phyloP scores from a whole-genome alignment of 768 basidiomycete genomes.

The Kwoniella pini region DNA sequence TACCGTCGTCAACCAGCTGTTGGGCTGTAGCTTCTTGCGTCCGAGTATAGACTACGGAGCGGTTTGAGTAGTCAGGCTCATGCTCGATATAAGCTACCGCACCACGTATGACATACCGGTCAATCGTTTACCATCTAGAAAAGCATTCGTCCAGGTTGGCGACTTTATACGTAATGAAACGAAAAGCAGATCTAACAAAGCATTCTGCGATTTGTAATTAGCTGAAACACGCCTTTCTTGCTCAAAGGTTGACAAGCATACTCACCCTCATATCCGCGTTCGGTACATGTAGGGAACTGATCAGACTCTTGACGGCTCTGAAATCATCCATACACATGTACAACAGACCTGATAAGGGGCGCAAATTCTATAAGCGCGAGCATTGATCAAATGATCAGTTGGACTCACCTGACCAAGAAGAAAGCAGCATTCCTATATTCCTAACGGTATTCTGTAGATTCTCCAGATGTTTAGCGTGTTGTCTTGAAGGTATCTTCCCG shows the following conservation, averaged over 20 bases:
- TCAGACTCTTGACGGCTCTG: conserved; percentile 76
- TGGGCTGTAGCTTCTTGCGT: conserved; percentile 31
- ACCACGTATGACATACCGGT: conserved; percentile 62
- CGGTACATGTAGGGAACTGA: conserved; percentile 84
- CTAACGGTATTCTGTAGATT: conserved; percentile 74
- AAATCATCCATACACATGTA: conserved; percentile 91
- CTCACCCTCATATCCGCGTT: conserved; percentile 79
- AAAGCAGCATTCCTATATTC: conserved; percentile 77
- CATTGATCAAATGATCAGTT: not conserved
- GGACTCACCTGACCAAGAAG: conserved; percentile 82
- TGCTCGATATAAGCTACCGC: no score
- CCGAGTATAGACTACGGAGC: conserved; percentile 46
- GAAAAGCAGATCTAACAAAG: conserved; percentile 91
- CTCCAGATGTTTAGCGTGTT: conserved; percentile 66
- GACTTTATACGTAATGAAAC: conserved; percentile 87
- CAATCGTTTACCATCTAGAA: conserved; percentile 81
- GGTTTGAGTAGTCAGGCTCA: no score
- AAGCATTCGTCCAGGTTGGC: conserved; percentile 89
- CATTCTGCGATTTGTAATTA: no score
- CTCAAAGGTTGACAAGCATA: no score
- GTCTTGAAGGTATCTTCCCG: conserved; percentile 63
- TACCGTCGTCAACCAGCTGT: conserved; percentile 22
- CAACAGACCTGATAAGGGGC: conserved; percentile 65
- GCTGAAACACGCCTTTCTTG: no score
- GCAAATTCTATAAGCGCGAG: not conserved